Conservation (phyloP, 2,329 filamentous ascomycete genomes). For the Alternaria longipes region DNA sequence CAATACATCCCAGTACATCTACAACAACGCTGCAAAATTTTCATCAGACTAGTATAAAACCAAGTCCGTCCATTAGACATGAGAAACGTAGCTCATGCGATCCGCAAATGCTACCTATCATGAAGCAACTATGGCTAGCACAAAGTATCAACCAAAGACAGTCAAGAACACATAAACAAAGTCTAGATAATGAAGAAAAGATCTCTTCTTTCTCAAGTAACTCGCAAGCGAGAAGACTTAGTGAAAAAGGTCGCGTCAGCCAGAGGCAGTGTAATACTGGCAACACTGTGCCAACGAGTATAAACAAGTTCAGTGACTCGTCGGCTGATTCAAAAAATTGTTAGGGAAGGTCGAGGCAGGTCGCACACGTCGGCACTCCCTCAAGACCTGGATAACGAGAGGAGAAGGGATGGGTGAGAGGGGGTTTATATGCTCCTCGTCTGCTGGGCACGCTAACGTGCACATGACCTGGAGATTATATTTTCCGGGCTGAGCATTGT, state of each 20-base stretch:
- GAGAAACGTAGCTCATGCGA: no score
- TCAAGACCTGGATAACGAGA: background rate
- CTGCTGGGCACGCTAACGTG: background rate
- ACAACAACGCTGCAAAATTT: no score
- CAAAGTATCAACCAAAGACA: no score
- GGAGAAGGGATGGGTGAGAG: background rate
- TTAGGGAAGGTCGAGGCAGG: background rate
- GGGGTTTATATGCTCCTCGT: background rate
- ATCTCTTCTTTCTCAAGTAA: conserved; percentile 31
- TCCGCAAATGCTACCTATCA: no score
- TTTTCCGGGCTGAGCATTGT: background rate
- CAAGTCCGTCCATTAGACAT: no score
- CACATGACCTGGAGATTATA: background rate
- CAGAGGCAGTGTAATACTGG: conserved; percentile 28
- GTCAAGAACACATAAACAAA: background rate
- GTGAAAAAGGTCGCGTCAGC: conserved; percentile 33
- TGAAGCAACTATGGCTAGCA: no score
- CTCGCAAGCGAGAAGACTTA: conserved; percentile 29
- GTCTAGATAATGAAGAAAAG: background rate
- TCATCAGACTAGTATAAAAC: no score
- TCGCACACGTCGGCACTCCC: background rate
- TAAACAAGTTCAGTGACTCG: conserved; percentile 27
- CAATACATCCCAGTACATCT: background rate
- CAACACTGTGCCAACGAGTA: conserved; percentile 23
- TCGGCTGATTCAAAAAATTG: background rate